Evolutionary conservation across 768 basidiomycete genomes (phyloP), one percentile per base, ranked within the genome.

Genomic region (Agrocybe pediades): DNA sequence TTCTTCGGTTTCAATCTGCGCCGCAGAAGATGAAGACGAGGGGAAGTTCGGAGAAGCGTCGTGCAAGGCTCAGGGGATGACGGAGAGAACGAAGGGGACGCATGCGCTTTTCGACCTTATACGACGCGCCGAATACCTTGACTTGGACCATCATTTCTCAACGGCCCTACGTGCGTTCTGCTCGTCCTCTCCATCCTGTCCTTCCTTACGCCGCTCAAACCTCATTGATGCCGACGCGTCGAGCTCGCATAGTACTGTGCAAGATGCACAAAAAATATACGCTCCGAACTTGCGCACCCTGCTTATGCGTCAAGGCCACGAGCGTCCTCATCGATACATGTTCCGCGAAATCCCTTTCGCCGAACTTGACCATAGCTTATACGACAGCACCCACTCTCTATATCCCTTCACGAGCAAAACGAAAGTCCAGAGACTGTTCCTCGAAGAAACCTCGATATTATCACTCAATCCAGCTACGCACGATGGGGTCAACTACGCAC

Each of bases 121-220:
- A 2, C 41, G 25, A 9, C 41, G 39, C 2, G 49, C 49, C 0
- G 21, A 41, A 20, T 49, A 41, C 19, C 49, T 49, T 13, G 49
- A 49, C 15, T n/a, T 49, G 6, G 49, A 49, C n/a, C 49, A 49
- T 19, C 41, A 24, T 26, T 49, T 39, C n/a, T 40, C 21, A 16
- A 41, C 15, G 19, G 9, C 25, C 11, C 23, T 49, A 8, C 39
- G 27, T 16, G 21, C 39, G 7, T n/a, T 36, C n/a, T 36, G 4
- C 33, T 36, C 11, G 5, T 3, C n/a, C 33, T 36, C 11, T n/a
- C 3, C 33, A 36, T 36, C n/a, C 11, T n/a, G n/a, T n/a, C n/a
- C n/a, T n/a, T n/a, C n/a, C n/a, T n/a, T 13, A 13, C 6, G 11
- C 11, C 33, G 11, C n/a, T 4, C n/a, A 36, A 11, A 13, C 33